Conservation (phyloP, 2,329 filamentous ascomycete species). For the Xylaria digitata region DNA sequence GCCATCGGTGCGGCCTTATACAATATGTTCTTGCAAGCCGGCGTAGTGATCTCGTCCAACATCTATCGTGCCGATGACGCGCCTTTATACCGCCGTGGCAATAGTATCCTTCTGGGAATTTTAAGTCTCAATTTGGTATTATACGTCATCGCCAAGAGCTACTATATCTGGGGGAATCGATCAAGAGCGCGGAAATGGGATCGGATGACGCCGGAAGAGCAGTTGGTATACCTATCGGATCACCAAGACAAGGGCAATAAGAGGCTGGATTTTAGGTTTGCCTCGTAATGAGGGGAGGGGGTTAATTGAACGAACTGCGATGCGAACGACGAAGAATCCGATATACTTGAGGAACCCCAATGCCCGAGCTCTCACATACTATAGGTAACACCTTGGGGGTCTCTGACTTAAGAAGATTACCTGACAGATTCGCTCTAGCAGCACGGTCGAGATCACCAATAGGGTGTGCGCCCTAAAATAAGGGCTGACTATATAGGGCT, state of each 20-base stretch:
- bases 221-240: slow-evolving; percentile 59
- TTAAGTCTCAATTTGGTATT: slow-evolving; percentile 61
- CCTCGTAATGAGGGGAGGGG: slow-evolving; percentile 35
- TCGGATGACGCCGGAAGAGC: slow-evolving; percentile 60
- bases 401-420: neutral
- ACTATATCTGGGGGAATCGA: slow-evolving; percentile 63
- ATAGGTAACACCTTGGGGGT: neutral
- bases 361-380: neutral
- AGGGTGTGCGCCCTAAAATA: neutral
- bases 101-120: slow-evolving; percentile 64
- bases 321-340: neutral
- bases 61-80: slow-evolving; percentile 66
- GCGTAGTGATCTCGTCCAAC: slow-evolving; percentile 50
- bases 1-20: slow-evolving; percentile 68
- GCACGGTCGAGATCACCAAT: neutral
- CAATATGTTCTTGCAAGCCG: slow-evolving; percentile 58
- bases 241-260: slow-evolving; percentile 59
- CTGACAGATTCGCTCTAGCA: neutral
- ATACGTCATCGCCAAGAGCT: slow-evolving; percentile 62
- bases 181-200: slow-evolving; percentile 59
- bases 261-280: slow-evolving; percentile 57
- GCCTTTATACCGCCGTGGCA: slow-evolving; percentile 65
- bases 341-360: neutral
- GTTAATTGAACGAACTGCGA: neutral
- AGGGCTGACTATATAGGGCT: no score